Conservation (phyloP, 176 grass and related monocot genomes). For the Triticum turgidum region DNA sequence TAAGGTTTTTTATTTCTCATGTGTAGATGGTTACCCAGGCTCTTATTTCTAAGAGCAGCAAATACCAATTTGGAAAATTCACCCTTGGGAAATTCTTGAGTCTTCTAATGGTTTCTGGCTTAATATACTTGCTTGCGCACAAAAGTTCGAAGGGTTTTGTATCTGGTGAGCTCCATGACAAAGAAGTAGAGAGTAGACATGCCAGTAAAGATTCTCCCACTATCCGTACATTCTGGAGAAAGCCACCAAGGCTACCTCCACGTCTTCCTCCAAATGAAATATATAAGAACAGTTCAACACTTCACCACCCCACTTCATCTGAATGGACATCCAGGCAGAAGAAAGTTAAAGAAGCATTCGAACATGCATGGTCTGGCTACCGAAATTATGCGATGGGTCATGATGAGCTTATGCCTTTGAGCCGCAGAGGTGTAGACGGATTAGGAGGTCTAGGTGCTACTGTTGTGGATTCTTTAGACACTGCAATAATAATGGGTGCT, state of each 20-base stretch:
- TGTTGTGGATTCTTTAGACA: conserved; percentile 88
- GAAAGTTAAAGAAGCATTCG: conserved; percentile 92
- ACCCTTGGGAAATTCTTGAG: conserved; percentile 84
- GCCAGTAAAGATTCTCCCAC: conserved; percentile 41
- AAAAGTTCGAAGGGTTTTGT: conserved; percentile 49
- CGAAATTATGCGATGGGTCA: conserved; percentile 80
- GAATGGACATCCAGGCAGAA: conserved; percentile 70
- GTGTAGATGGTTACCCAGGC: conserved; percentile 53
- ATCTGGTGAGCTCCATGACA: conserved; percentile 45
- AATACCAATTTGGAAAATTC: conserved; percentile 64
- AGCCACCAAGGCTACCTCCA: conserved; percentile 75
- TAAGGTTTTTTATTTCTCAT: conserved; percentile 32
- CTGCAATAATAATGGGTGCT: conserved; percentile 93
- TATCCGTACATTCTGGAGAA: conserved; percentile 67
- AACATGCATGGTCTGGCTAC: conserved; percentile 96
- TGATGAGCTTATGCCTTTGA: conserved; percentile 95
- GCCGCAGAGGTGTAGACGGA: conserved; percentile 75
- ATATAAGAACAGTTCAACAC: conserved; percentile 52
- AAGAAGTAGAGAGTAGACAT: conserved; percentile 29
- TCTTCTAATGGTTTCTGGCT: conserved; percentile 68
- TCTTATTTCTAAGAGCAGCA: conserved; percentile 42
- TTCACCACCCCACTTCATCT: conserved; percentile 32
- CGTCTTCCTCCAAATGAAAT: conserved; percentile 79
- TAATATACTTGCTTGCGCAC: conserved; percentile 64
- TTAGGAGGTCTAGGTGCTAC: conserved; percentile 95